Conservation (phyloP, 2,329 filamentous ascomycete genomes). For the Zymoseptoria crescenta region DNA sequence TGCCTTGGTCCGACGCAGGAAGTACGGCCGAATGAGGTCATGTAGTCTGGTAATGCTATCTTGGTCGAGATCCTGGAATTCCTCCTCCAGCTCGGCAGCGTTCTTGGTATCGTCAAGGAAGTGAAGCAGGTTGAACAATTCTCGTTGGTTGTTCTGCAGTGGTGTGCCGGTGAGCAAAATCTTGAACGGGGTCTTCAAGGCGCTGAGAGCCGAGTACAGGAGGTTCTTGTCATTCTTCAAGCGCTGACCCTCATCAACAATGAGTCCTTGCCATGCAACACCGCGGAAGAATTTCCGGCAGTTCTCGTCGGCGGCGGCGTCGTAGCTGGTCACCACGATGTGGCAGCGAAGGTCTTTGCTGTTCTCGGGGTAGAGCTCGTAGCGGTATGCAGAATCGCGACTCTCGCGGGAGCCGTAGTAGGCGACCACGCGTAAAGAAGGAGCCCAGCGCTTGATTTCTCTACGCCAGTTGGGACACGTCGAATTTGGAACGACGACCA, state of each 20-base stretch:
- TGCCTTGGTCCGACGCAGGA: conserved; percentile 73
- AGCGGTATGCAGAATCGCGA: conserved; percentile 66
- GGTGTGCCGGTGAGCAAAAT: conserved; percentile 83
- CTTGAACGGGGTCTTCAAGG: conserved; percentile 72
- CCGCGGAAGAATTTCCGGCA: conserved; percentile 58
- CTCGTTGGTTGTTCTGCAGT: conserved; percentile 88
- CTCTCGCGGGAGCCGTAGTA: conserved; percentile 75
- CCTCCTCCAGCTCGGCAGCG: conserved; percentile 64
- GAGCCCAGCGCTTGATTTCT: conserved; percentile 91
- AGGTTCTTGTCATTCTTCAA: conserved; percentile 86
- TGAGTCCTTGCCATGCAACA: conserved; percentile 76
- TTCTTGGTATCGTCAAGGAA: conserved; percentile 71
- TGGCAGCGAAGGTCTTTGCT: conserved; percentile 70
- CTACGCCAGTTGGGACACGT: conserved; percentile 97
- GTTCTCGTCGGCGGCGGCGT: conserved; percentile 68
- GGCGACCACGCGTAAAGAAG: conserved; percentile 76
- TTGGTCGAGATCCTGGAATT: conserved; percentile 70
- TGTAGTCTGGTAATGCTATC: conserved; percentile 78
- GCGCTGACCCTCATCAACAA: conserved; percentile 92
- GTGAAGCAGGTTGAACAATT: conserved; percentile 93
- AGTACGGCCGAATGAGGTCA: conserved; percentile 66
- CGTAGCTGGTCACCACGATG: conserved; percentile 90
- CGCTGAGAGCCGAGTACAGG: conserved; percentile 66
- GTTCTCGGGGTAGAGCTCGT: conserved; percentile 72
- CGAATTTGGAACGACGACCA: conserved; percentile 88